Evolutionary conservation across 2,329 filamentous ascomycete species (phyloP).

Genomic region (Neonectria faginata): DNA sequence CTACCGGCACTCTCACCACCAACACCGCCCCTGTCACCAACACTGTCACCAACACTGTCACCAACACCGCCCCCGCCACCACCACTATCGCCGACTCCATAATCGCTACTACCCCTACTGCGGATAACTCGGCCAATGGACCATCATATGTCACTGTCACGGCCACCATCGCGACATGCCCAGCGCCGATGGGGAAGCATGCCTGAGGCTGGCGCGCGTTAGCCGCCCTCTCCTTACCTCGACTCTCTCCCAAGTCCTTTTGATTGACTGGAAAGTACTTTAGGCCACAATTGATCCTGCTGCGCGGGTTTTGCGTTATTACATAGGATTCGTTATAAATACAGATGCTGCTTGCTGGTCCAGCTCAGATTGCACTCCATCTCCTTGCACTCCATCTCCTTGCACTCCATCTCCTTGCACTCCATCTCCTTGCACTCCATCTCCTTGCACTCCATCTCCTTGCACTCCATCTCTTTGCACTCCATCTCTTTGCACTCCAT

Average conservation of each 20-base stretch:
- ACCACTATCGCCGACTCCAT: not conserved
- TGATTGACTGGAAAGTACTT: slow-evolving; percentile 6
- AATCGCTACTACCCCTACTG: not conserved
- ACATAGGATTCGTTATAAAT: slow-evolving; percentile 1
- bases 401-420: too few relatives aligned
- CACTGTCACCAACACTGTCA: not conserved
- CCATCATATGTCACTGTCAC: not conserved
- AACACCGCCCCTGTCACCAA: too few relatives aligned
- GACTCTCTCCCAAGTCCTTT: not conserved
- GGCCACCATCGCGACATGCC: not conserved
- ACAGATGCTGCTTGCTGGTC: not conserved
- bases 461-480: too few relatives aligned
- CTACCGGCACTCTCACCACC: too few relatives aligned
- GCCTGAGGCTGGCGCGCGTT: too few relatives aligned
- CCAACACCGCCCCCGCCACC: not conserved
- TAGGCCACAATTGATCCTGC: not conserved
- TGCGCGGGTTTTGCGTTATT: not conserved
- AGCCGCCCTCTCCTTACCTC: not conserved
- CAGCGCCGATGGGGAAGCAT: not conserved
- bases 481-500: too few relatives aligned
- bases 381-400: too few relatives aligned
- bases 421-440: too few relatives aligned
- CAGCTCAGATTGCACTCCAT: not conserved
- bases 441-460: too few relatives aligned
- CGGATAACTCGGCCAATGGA: not conserved